Conservation (phyloP, 352 stramenopile genomes). For the Halophytophthora polymorphica region DNA sequence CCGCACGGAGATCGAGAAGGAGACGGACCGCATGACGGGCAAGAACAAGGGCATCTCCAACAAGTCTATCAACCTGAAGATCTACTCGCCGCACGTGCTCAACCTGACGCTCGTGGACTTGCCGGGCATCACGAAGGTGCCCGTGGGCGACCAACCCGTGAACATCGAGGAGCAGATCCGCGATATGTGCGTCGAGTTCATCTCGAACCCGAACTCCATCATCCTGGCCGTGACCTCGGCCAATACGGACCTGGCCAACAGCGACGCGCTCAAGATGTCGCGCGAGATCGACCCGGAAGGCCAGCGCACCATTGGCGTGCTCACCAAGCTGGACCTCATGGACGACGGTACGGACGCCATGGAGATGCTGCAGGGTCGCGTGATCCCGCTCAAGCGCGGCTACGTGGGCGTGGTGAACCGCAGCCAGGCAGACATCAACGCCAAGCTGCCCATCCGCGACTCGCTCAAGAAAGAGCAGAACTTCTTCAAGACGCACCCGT, state of each 20-base stretch:
- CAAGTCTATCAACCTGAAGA: slow-evolving; percentile 99
- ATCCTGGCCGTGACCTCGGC: slow-evolving; percentile 98
- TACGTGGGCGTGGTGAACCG: slow-evolving; percentile 99
- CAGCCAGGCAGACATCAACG: slow-evolving; percentile 98
- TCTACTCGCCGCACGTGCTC: slow-evolving; percentile 97
- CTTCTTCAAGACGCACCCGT: slow-evolving; percentile 97
- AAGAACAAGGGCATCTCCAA: slow-evolving; percentile 98
- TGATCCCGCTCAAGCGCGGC: slow-evolving; percentile 96
- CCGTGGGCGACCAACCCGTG: slow-evolving; percentile 97
- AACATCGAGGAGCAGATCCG: slow-evolving; percentile 99
- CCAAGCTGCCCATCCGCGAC: slow-evolving; percentile 93
- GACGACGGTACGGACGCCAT: slow-evolving; percentile 98
- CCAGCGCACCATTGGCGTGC: slow-evolving; percentile 97
- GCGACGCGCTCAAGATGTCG: slow-evolving; percentile 98
- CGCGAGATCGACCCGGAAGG: slow-evolving; percentile 90
- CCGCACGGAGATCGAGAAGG: slow-evolving; percentile 95
- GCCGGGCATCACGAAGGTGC: slow-evolving; percentile 97
- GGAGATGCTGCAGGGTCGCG: slow-evolving; percentile 95
- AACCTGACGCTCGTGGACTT: slow-evolving; percentile 99
- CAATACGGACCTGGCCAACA: slow-evolving; percentile 99
- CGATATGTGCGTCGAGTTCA: slow-evolving; percentile 99
- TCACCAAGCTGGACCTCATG: slow-evolving; percentile 99
- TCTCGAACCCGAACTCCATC: slow-evolving; percentile 98
- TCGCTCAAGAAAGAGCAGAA: slow-evolving; percentile 93
- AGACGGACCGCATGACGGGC: slow-evolving; percentile 95